Base-by-base conservation (phyloP, 352 stramenopile species). In the Globisporangium echinulatum region DNA sequence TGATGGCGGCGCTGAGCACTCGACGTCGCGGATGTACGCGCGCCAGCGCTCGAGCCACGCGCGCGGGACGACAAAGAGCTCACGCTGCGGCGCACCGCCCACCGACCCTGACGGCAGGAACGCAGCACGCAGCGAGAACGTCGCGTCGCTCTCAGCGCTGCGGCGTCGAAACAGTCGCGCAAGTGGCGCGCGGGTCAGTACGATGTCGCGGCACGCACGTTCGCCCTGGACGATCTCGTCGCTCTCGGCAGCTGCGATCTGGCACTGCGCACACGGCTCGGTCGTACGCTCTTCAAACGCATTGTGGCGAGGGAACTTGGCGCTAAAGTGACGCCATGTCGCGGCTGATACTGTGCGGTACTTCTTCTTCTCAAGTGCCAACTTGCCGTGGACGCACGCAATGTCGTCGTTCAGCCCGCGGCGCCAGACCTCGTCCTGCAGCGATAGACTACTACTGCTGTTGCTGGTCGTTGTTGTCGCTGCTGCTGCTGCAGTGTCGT, bases 11-110 rank as follows among this genome's bases (percentile, higher is more conserved):
- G 48, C 52, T 10, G 69, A 52, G 48, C 74, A 54, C 17, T 87
- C 69, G n/a, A 92, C 70, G 53, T 91, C 73, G 15, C 78, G 79
- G 64, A 94, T 89, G 52, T 91, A 90, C 38, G 75, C 66, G 42
- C 81, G 75, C 84, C 84, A 94, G 15, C 74, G 61, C 36, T 61
- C 25, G 47, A 90, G 72, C 84, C 84, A 94, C 3, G 19, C 55
- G n/a, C 70, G 66, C 42, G 72, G 67, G 0, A 94, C 59, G 15
- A 94, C 51, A 64, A 89, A 91, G 67, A 88, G 70, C 14, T 70
- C 74, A 5, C 66, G 47, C 3, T 63, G 64, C 52, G 25, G 67
- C 11, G 40, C 40, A 13, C 40, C 11, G 52, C 76, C 64, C 48
- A 78, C 42, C 0, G 66, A 59, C 46, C 60, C 52, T 9, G 64